These are phyloP conservation scores for Mangifera indica DNA, from an alignment of 345 rosid genomes.

Conservation along the genomic window DNA sequence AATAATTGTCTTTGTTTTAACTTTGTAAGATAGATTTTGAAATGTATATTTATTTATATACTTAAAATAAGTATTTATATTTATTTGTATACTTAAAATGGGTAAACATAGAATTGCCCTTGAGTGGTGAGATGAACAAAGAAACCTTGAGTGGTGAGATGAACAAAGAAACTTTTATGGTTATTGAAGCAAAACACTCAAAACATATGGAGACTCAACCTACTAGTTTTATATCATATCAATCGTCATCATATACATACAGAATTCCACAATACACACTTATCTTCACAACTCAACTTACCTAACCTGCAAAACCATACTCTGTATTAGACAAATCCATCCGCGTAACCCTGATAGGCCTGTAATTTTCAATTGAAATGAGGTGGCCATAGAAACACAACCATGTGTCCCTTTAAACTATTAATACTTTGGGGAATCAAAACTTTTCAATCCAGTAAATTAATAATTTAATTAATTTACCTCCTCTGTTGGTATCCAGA, in stretches of 20 bases:
- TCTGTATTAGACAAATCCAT: not conserved
- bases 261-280: constrained; percentile 15
- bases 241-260: not conserved
- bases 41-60: no score
- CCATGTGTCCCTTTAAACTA: no score
- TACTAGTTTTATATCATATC: constrained; percentile 3
- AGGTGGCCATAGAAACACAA: not conserved
- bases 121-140: no score
- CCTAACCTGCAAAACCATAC: constrained; percentile 26
- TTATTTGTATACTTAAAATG: not conserved
- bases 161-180: no score
- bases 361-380: not conserved
- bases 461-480: not conserved
- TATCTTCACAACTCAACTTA: constrained; percentile 16
- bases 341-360: not conserved
- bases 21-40: not conserved
- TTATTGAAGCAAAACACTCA: constrained; percentile 24
- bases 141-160: no score
- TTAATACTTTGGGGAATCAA: not conserved
- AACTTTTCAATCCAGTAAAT: not conserved
- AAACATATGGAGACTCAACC: constrained; percentile 29
- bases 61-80: not conserved
- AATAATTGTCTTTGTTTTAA: not conserved
- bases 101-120: no score
- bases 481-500: constrained; percentile 40